phyloP scores from a whole-genome alignment of 495 filamentous ascomycete genomes.

The Penicillium egyptiacum region DNA sequence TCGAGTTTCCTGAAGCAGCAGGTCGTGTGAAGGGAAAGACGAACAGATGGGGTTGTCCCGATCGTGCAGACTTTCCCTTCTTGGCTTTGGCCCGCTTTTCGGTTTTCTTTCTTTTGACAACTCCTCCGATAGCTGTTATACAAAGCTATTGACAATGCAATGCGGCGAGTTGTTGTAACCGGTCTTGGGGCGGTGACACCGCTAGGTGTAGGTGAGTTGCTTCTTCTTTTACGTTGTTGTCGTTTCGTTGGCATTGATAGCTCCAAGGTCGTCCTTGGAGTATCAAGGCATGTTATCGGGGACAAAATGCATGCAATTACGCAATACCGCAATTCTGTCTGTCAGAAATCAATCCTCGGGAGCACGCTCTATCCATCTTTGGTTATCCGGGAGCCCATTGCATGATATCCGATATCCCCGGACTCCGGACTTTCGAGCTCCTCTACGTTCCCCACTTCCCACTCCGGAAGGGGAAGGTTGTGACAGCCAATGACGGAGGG shows the following conservation, averaged over 20 bases:
- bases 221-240: neutral
- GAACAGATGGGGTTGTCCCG: constrained; percentile 22
- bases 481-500: constrained; percentile 29
- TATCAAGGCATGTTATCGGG: neutral
- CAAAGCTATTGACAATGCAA: constrained; percentile 45
- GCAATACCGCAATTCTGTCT: neutral
- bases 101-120: constrained; percentile 11
- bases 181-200: constrained; percentile 92
- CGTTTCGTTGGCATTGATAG: neutral
- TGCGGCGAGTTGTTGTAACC: constrained; percentile 95
- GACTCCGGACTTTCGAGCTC: constrained; percentile 11
- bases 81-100: constrained; percentile 24
- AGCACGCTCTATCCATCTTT: neutral
- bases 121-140: constrained; percentile 13
- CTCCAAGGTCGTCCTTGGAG: neutral
- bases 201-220: constrained; percentile 70
- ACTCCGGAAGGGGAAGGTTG: constrained; percentile 29
- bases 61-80: constrained; percentile 52
- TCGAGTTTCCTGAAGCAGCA: constrained; percentile 20
- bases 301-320: neutral
- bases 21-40: constrained; percentile 28
- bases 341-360: neutral
- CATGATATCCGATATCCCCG: constrained; percentile 13
- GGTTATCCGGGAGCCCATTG: neutral
- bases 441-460: constrained; percentile 21